phyloP scores from a whole-genome alignment of 2,329 filamentous ascomycete species.

The Epicoccum nigrum region DNA sequence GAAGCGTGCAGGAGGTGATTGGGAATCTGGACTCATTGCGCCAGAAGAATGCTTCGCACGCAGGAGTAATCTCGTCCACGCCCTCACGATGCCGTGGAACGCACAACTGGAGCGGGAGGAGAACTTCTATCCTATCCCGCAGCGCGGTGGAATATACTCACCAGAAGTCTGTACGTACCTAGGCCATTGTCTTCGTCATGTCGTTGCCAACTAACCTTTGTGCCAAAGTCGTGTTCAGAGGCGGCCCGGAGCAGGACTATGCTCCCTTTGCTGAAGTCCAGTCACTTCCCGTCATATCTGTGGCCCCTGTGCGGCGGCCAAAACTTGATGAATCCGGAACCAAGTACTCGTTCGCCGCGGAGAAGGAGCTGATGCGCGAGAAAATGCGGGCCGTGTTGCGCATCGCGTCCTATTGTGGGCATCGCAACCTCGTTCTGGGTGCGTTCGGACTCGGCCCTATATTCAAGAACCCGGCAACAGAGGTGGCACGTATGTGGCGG shows the following conservation, averaged over 20 bases:
- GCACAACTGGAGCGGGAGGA: slow-evolving; percentile 41
- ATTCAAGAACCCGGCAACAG: slow-evolving; percentile 52
- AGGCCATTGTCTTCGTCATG: not conserved
- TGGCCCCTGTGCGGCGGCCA: slow-evolving; percentile 73
- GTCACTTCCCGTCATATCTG: slow-evolving; percentile 72
- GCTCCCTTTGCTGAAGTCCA: slow-evolving; percentile 53
- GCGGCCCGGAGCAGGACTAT: slow-evolving; percentile 62
- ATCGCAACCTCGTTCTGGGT: slow-evolving; percentile 51
- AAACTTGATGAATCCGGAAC: slow-evolving; percentile 72
- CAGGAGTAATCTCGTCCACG: slow-evolving; percentile 74
- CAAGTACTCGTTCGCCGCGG: slow-evolving; percentile 73
- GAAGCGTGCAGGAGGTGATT: slow-evolving; percentile 77
- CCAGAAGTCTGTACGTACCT: slow-evolving; percentile 65
- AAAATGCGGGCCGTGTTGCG: slow-evolving; percentile 74
- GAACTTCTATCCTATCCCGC: slow-evolving; percentile 73
- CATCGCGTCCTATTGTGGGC: slow-evolving; percentile 62
- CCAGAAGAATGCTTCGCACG: slow-evolving; percentile 77
- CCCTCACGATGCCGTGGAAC: slow-evolving; percentile 66
- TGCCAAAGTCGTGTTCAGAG: slow-evolving; percentile 68
- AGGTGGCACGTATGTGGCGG: slow-evolving; percentile 54
- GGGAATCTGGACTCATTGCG: slow-evolving; percentile 70
- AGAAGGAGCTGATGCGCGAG: slow-evolving; percentile 73
- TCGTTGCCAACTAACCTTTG: not conserved
- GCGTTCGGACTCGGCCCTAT: slow-evolving; percentile 54
- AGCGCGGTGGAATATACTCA: slow-evolving; percentile 72